Evolutionary conservation across 1,284 basidiomycete species (phyloP), one percentile per base, ranked within the genome.

Genomic region (Fomitopsis betulina): DNA sequence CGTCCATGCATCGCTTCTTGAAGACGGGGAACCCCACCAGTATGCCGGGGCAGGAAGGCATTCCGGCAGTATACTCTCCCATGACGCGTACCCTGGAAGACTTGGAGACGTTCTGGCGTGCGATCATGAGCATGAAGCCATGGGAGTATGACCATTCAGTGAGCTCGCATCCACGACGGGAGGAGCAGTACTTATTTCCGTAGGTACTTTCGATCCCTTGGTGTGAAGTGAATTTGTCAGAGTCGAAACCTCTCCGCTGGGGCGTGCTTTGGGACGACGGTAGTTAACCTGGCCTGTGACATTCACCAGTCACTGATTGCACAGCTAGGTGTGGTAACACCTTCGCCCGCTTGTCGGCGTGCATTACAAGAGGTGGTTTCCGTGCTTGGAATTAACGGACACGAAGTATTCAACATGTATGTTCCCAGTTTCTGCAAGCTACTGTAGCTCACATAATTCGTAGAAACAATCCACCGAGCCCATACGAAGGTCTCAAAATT

Each of bases 131-230:
- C 45, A 83, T 81, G 81, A 74, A 75, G 59, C 85, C 78, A 27
- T 88, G 83, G 84, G 73, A 74, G 27, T 85, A 86, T 63, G 84
- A 85, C 68, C 76, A 78, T 60, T 76, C 78, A 19, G 84, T 85
- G 62, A 57, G 77, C 68, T 6, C 9, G 1, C 19, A 37, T 5
- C 10, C 7, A 2, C 32, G 15, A 19, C 1, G 3, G 21, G 5
- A 21, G 23, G 39, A 32, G 47, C 23, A 30, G n/a, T 32, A 10
- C n/a, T 32, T 21, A 47, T n/a, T 7, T 15, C 3, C 19, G 35
- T 47, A 55, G 57, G 30, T 45, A 17, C 67, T 79, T 3, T 79
- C 80, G 3, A 75, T 87, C 38, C 83, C 84, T 3, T 88, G 81
- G 78, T 72, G 81, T 56, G 73, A 77, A 21, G 74, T 83, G 17